phyloP scores from a whole-genome alignment of 2,329 filamentous ascomycete species.

The Helotiales sp. region DNA sequence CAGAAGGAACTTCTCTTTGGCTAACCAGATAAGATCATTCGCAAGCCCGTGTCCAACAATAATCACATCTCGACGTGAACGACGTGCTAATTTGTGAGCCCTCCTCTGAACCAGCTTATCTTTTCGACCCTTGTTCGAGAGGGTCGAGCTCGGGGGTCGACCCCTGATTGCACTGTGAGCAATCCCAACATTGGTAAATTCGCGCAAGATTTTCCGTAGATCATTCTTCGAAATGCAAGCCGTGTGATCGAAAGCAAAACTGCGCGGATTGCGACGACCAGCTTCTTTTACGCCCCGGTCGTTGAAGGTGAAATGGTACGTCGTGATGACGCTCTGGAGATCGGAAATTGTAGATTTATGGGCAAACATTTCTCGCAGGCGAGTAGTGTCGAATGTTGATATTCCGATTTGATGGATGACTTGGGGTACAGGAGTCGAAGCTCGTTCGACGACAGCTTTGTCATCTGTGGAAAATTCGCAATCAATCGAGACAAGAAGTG shows the following conservation, averaged over 20 bases:
- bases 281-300: neutral
- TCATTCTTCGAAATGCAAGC: neutral
- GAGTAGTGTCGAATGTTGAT: neutral
- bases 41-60: neutral
- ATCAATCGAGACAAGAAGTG: neutral
- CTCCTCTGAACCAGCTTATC: too few relatives aligned
- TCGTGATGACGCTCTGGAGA: neutral
- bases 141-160: too few relatives aligned
- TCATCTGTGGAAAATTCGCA: too few relatives aligned
- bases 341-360: neutral
- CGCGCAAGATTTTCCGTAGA: neutral
- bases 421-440: too few relatives aligned
- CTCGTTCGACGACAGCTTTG: too few relatives aligned
- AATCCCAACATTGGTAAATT: neutral
- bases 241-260: neutral
- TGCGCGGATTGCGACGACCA: neutral
- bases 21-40: neutral
- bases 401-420: neutral
- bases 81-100: too few relatives aligned
- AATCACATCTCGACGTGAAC: neutral
- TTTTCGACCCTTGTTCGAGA: too few relatives aligned
- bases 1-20: neutral
- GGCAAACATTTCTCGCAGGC: neutral
- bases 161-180: neutral
- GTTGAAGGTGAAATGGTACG: neutral